A percentile compares a stretch with the other conserved stretches of the same genome.
phyloP scores from a whole-genome alignment of 2,329 filamentous ascomycete genomes.

The Claviceps fusiformis region DNA sequence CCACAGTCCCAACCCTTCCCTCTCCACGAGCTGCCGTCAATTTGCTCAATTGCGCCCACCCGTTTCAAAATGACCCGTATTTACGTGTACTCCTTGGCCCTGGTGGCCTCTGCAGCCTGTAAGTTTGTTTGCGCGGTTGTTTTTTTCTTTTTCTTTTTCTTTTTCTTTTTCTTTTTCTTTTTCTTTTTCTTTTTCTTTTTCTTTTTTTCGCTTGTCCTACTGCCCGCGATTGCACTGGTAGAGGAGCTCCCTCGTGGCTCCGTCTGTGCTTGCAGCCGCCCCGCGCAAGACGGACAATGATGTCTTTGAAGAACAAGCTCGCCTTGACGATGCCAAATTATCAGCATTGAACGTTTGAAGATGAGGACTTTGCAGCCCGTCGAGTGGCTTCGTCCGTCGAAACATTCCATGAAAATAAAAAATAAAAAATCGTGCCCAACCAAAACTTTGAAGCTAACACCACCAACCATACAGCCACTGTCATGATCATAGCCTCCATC shows the following conservation, averaged over 20 bases:
- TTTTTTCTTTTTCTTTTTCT: too few species aligned
- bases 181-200: too few species aligned
- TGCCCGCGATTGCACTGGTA: too few species aligned
- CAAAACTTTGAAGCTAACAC: slow-evolving; percentile 16
- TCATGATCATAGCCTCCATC: slow-evolving; percentile 58
- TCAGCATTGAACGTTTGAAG: too few species aligned
- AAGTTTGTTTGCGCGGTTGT: slow-evolving; percentile 19
- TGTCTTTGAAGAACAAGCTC: slow-evolving; percentile 7
- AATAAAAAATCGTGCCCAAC: too few species aligned
- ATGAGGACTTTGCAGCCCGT: too few species aligned
- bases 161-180: background rate
- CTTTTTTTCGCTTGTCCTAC: too few species aligned
- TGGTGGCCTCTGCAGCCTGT: slow-evolving; percentile 31
- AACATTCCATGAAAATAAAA: too few species aligned
- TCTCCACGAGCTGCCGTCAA: background rate
- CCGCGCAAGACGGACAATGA: slow-evolving; percentile 11
- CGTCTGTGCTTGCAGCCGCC: too few species aligned
- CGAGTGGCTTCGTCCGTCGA: too few species aligned
- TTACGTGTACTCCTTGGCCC: slow-evolving; percentile 27
- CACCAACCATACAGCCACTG: slow-evolving; percentile 38
- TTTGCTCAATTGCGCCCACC: background rate
- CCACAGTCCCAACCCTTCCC: background rate
- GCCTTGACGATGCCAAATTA: background rate
- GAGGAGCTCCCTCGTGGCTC: too few species aligned
- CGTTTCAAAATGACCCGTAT: slow-evolving; percentile 27